Evolutionary conservation across 495 filamentous ascomycete species (phyloP).

Genomic region (Trichocladium uniseriatum): DNA sequence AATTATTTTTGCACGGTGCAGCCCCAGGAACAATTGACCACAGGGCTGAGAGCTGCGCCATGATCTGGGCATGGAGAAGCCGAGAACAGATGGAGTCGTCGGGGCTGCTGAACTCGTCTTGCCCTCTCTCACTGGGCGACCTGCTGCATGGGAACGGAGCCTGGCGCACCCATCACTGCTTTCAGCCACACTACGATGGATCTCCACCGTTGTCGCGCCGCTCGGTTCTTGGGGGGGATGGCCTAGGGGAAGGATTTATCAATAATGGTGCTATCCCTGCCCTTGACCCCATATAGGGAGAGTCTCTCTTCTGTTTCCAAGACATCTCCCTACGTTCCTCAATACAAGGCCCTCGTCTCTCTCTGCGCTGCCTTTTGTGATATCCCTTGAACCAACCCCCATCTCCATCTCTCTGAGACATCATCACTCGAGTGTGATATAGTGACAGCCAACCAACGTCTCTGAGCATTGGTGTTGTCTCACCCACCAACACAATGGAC

Average conservation of each 20-base stretch:
- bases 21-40: background rate
- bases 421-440: background rate
- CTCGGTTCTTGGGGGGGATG: background rate
- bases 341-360: background rate
- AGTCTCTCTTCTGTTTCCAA: too few species aligned
- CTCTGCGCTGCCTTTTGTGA: background rate
- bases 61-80: background rate
- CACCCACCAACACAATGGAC: conserved; percentile 1
- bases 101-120: background rate
- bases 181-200: conserved; percentile 6
- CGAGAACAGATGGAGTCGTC: background rate
- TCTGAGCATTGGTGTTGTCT: background rate
- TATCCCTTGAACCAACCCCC: background rate
- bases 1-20: conserved; percentile 7
- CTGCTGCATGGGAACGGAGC: background rate
- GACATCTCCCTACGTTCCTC: background rate
- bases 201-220: background rate
- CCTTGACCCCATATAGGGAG: background rate
- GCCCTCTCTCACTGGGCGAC: background rate
- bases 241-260: conserved; percentile 4
- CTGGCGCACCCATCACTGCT: too few species aligned
- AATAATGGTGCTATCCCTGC: too few species aligned
- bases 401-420: background rate
- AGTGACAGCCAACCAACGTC: background rate
- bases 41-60: conserved; percentile 9